phyloP scores from a whole-genome alignment of 768 basidiomycete species.

The Brasilioporus rufonigricans region DNA sequence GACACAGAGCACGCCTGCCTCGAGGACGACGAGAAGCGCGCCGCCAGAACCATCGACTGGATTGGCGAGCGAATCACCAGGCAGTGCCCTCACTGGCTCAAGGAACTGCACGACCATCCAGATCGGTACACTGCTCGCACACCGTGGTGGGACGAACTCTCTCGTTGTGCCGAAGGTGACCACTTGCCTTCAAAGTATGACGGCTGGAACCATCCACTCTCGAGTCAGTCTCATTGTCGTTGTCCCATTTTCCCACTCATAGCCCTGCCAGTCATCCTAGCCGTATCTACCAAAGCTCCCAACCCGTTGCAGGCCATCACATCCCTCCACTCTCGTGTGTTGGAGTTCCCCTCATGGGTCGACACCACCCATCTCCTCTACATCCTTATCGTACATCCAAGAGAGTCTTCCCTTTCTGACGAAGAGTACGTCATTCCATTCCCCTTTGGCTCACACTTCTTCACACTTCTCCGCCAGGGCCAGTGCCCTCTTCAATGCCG shows the following conservation, averaged over 20 bases:
- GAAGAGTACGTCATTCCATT: slow-evolving; percentile 63
- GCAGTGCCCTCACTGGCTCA: slow-evolving; percentile 68
- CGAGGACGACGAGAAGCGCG: slow-evolving; percentile 78
- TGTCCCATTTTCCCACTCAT: slow-evolving; percentile 10
- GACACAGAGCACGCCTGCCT: slow-evolving; percentile 73
- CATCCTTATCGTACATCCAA: slow-evolving; percentile 75
- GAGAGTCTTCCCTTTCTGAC: slow-evolving; percentile 63
- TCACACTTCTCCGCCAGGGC: slow-evolving; percentile 47
- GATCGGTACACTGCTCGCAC: slow-evolving; percentile 45
- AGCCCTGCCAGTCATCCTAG: slow-evolving; percentile 62
- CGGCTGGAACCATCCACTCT: slow-evolving; percentile 86
- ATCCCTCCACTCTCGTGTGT: slow-evolving; percentile 60
- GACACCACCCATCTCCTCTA: slow-evolving; percentile 69
- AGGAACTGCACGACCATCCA: slow-evolving; percentile 52
- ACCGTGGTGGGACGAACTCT: slow-evolving; percentile 89
- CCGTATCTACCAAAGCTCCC: slow-evolving; percentile 76
- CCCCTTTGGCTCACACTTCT: neutral
- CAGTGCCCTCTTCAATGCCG: slow-evolving; percentile 76
- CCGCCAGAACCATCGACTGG: slow-evolving; percentile 83
- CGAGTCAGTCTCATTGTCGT: slow-evolving; percentile 49
- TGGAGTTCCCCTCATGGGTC: slow-evolving; percentile 80
- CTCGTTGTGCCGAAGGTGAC: slow-evolving; percentile 75
- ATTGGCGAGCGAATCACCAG: slow-evolving; percentile 68
- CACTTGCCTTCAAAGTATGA: slow-evolving; percentile 67
- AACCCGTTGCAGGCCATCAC: slow-evolving; percentile 82